phyloP scores from a whole-genome alignment of 2,329 filamentous ascomycete species.

The Aspergillus vadensis region DNA sequence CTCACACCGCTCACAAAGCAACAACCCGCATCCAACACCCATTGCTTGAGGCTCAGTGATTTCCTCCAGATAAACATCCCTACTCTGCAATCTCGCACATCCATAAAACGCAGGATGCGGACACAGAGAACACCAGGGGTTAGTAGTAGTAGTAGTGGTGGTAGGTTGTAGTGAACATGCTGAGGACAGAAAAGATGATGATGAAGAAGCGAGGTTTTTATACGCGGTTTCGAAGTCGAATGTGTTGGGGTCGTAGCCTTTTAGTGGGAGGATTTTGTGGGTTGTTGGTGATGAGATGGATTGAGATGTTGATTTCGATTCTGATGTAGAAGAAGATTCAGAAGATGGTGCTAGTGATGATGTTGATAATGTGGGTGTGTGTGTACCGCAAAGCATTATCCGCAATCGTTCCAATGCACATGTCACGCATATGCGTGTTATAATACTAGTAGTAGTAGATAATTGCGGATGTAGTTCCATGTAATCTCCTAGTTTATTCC shows the following conservation, averaged over 20 bases:
- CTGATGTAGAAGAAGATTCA: too few species aligned
- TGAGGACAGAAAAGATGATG: slow-evolving; percentile 14
- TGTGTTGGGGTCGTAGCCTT: not conserved
- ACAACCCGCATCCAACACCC: slow-evolving; percentile 31
- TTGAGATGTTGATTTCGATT: too few species aligned
- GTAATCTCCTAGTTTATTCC: too few species aligned
- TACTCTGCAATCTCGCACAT: slow-evolving; percentile 29
- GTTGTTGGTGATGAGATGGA: too few species aligned
- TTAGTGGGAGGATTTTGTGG: too few species aligned
- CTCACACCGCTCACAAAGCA: slow-evolving; percentile 33
- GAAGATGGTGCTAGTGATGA: too few species aligned
- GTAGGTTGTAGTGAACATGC: too few species aligned
- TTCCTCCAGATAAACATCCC: slow-evolving; percentile 15
- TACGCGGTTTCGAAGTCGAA: slow-evolving; percentile 33
- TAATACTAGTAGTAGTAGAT: too few species aligned
- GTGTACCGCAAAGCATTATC: too few species aligned
- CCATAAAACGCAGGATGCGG: slow-evolving; percentile 39
- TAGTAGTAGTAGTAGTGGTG: slow-evolving; percentile 9
- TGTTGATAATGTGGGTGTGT: too few species aligned
- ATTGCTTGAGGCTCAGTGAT: not conserved
- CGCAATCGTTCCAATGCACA: slow-evolving; percentile 34
- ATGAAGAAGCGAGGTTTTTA: slow-evolving; percentile 18
- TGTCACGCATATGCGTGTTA: slow-evolving; percentile 40
- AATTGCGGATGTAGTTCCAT: not conserved
- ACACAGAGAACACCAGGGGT: slow-evolving; percentile 47